A percentile compares a stretch with the other conserved stretches of the same genome.
phyloP scores from a whole-genome alignment of 164 flowering plant species.

The Piper betle region DNA sequence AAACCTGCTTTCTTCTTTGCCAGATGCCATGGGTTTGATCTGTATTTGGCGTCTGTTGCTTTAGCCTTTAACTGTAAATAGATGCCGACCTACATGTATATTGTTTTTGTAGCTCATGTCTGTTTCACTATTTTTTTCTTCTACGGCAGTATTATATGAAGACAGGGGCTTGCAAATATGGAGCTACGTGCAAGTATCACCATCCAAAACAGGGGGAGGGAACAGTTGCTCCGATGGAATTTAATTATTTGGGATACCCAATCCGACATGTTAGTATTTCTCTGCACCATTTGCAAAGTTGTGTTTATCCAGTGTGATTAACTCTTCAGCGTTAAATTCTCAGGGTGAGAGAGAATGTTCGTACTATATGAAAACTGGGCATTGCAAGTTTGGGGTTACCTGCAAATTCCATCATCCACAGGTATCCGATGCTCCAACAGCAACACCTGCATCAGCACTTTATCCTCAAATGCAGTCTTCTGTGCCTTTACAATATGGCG shows the following conservation, averaged over 20 bases:
- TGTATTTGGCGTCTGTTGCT: background rate
- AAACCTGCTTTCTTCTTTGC: background rate
- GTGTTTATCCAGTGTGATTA: background rate
- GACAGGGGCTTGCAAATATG: slow-evolving; percentile 74
- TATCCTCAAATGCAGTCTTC: slow-evolving; percentile 54
- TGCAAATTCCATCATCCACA: slow-evolving; percentile 96
- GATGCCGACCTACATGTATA: background rate
- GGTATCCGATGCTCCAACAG: slow-evolving; percentile 34
- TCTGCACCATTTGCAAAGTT: background rate
- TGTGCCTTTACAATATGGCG: slow-evolving; percentile 49
- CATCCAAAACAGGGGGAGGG: slow-evolving; percentile 67
- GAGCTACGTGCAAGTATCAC: slow-evolving; percentile 65
- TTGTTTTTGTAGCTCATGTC: background rate
- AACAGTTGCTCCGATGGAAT: slow-evolving; percentile 27
- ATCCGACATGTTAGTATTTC: slow-evolving; percentile 58
- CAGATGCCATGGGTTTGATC: background rate
- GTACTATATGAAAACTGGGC: slow-evolving; percentile 80
- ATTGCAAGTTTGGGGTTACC: slow-evolving; percentile 81
- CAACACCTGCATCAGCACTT: slow-evolving; percentile 33
- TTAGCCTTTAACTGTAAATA: too few species aligned
- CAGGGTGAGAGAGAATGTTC: slow-evolving; percentile 96
- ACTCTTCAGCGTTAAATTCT: background rate
- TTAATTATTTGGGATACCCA: slow-evolving; percentile 78
- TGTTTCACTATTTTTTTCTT: background rate
- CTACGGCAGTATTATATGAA: slow-evolving; percentile 64